Percentiles rank a stretch among this genome's conserved stretches.
Evolutionary conservation across 345 rosid genomes (phyloP).

Genomic region (Noccaea caerulescens): DNA sequence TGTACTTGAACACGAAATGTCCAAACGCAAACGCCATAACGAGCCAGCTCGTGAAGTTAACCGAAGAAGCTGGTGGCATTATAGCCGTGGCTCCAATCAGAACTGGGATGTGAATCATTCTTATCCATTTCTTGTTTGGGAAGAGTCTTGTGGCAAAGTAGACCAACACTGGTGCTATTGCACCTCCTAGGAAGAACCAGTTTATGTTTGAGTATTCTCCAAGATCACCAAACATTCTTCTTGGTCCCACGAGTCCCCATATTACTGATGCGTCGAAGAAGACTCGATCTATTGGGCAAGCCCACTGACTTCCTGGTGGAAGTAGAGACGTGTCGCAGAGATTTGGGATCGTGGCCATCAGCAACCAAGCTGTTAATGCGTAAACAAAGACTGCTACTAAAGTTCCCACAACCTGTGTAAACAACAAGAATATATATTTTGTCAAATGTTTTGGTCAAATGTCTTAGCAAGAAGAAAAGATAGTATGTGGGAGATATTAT

Average conservation of each 20-base stretch:
- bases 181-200: conserved; percentile 80
- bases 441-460: neutral
- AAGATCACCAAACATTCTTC: conserved; percentile 71
- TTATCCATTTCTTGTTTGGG: conserved; percentile 66
- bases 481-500: neutral
- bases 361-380: conserved; percentile 78
- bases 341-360: conserved; percentile 68
- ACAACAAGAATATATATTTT: neutral
- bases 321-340: conserved; percentile 62
- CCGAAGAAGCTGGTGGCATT: conserved; percentile 87
- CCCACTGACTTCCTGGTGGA: conserved; percentile 76
- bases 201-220: conserved; percentile 73
- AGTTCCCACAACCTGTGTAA: conserved; percentile 68
- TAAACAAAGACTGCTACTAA: conserved; percentile 56
- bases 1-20: conserved; percentile 54
- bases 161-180: conserved; percentile 64
- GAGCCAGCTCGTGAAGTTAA: conserved; percentile 82
- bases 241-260: conserved; percentile 88
- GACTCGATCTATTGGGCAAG: conserved; percentile 66
- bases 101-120: conserved; percentile 65
- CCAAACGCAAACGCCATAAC: conserved; percentile 67
- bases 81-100: conserved; percentile 68
- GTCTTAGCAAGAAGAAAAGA: conserved; percentile 10
- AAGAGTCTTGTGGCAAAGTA: conserved; percentile 68
- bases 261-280: conserved; percentile 83